Conservation (phyloP, 2,329 filamentous ascomycete genomes). For the Botrytis tulipae region DNA sequence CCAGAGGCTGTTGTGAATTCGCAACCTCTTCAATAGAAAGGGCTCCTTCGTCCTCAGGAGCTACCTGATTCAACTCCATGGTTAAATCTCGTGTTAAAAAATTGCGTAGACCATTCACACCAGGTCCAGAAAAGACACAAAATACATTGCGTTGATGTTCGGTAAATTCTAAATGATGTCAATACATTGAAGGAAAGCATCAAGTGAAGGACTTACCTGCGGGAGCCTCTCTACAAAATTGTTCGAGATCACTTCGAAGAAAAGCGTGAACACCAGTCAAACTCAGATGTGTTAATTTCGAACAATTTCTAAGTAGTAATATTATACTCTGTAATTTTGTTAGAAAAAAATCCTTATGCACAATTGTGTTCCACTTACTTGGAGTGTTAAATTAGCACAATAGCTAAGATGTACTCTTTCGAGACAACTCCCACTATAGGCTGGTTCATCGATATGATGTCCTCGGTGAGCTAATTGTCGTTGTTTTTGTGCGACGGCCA, state of each 20-base stretch:
- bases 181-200: slow-evolving; percentile 11
- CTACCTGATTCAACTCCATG: slow-evolving; percentile 57
- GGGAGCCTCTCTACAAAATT: slow-evolving; percentile 84
- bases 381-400: slow-evolving; percentile 78
- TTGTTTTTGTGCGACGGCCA: slow-evolving; percentile 55
- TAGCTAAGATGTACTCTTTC: slow-evolving; percentile 97
- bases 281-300: slow-evolving; percentile 88
- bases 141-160: slow-evolving; percentile 94
- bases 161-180: slow-evolving; percentile 71
- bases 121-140: slow-evolving; percentile 91
- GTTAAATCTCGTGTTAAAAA: slow-evolving; percentile 71
- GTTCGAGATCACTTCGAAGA: slow-evolving; percentile 76
- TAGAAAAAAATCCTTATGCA: slow-evolving; percentile 31
- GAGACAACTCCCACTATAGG: slow-evolving; percentile 46
- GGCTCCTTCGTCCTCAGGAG: slow-evolving; percentile 77
- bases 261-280: slow-evolving; percentile 93
- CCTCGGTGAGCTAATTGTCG: neutral
- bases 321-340: slow-evolving; percentile 72
- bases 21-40: slow-evolving; percentile 39
- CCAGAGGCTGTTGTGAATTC: slow-evolving; percentile 26
- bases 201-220: slow-evolving; percentile 49
- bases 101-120: slow-evolving; percentile 73
- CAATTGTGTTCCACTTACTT: slow-evolving; percentile 52
- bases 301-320: slow-evolving; percentile 83
- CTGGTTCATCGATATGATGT: slow-evolving; percentile 7